Evolutionary conservation across 345 rosid genomes (phyloP).

Genomic region (Populus ilicifolia): DNA sequence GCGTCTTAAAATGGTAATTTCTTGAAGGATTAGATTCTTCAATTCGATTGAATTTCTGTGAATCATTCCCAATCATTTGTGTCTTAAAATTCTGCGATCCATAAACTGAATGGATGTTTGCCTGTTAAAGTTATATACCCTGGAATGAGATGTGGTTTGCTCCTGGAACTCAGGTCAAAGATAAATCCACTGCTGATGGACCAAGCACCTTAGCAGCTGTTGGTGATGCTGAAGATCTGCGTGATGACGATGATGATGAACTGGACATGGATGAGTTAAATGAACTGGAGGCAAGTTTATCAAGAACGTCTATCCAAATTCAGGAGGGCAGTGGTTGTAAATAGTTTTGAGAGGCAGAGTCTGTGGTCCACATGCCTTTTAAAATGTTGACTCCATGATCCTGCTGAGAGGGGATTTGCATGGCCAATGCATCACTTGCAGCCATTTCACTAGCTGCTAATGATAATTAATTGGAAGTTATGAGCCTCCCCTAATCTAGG

Average conservation of each 20-base stretch:
- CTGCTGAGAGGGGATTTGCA: conserved; percentile 4
- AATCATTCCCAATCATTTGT: not conserved
- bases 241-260: conserved; percentile 22
- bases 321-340: conserved; percentile 12
- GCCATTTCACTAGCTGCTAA: not conserved
- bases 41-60: not conserved
- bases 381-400: conserved; percentile 22
- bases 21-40: not conserved
- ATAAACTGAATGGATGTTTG: not conserved
- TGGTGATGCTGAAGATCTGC: conserved; percentile 18
- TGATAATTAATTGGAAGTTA: not conserved
- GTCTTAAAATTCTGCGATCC: not conserved
- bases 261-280: conserved; percentile 33
- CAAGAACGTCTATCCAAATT: conserved; percentile 31
- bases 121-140: not conserved
- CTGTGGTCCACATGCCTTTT: conserved; percentile 27
- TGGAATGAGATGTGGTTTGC: not conserved
- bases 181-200: conserved; percentile 27
- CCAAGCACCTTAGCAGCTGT: conserved; percentile 25
- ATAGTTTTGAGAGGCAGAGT: conserved; percentile 10
- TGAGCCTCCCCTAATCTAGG: not conserved
- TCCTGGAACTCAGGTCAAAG: conserved; percentile 23
- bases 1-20: not conserved
- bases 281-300: conserved; percentile 35
- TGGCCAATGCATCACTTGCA: not conserved